A percentile compares a stretch with the other conserved stretches of the same genome.
These are phyloP conservation scores for Globisporangium cystogenes DNA, from an alignment of 352 stramenopile genomes.

Conservation along the genomic window DNA sequence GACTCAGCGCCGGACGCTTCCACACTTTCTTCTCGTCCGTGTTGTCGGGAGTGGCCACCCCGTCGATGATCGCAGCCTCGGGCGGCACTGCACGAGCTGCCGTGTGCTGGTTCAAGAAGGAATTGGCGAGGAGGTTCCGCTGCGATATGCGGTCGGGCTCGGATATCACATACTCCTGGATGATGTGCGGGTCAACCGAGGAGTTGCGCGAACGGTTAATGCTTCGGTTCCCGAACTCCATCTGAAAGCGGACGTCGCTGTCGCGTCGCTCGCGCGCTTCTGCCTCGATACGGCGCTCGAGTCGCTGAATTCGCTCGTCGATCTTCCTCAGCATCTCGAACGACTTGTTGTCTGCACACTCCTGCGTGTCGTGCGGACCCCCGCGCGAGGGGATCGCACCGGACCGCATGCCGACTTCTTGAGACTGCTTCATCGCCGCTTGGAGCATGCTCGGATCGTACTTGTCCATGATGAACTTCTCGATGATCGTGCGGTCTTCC, in stretches of 20 bases:
- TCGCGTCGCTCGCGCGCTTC: constrained; percentile 44
- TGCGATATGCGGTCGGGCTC: constrained; percentile 65
- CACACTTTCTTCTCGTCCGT: constrained; percentile 30
- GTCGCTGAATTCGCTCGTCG: constrained; percentile 38
- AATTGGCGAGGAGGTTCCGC: constrained; percentile 37
- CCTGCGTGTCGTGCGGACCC: constrained; percentile 4
- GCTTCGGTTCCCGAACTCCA: constrained; percentile 14
- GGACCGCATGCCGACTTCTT: constrained; percentile 53
- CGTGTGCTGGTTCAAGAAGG: constrained; percentile 5
- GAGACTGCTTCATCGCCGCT: constrained; percentile 68
- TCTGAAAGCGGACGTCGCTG: constrained; percentile 36
- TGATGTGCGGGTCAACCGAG: constrained; percentile 1
- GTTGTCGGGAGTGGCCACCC: constrained; percentile 18
- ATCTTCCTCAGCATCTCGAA: constrained; percentile 36
- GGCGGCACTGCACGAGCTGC: neutral
- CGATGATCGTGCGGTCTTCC: constrained; percentile 73
- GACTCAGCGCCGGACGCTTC: constrained; percentile 26
- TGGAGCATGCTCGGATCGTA: constrained; percentile 74
- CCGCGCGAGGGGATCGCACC: constrained; percentile 7
- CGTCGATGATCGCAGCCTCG: constrained; percentile 11
- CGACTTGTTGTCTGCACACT: constrained; percentile 15
- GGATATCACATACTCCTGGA: constrained; percentile 28
- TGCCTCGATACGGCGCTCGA: constrained; percentile 42
- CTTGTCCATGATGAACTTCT: constrained; percentile 85
- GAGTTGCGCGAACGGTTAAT: constrained; percentile 5